Conservation (phyloP, 306 rosid species). For the Crotalaria pallida region DNA sequence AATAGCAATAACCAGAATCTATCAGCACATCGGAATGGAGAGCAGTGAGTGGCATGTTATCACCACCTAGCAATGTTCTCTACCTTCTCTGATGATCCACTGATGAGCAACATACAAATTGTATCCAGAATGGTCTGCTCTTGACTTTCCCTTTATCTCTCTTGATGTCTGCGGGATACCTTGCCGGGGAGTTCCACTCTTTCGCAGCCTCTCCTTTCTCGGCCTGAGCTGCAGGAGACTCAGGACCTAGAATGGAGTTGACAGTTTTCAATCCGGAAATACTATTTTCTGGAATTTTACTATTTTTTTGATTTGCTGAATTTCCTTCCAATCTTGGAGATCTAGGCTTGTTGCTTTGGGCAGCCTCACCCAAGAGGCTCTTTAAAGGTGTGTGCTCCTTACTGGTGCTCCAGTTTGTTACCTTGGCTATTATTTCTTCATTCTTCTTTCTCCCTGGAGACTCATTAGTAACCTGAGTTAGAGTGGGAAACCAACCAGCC, state of each 20-base stretch:
- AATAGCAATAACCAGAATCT: constrained; percentile 16
- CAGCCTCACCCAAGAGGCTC: constrained; percentile 77
- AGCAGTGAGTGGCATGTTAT: not conserved
- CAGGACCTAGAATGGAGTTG: constrained; percentile 45
- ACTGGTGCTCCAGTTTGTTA: constrained; percentile 69
- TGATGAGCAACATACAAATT: constrained; percentile 74
- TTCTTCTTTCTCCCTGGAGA: constrained; percentile 68
- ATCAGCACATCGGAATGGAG: constrained; percentile 10
- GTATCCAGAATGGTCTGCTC: constrained; percentile 81
- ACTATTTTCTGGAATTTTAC: constrained; percentile 23
- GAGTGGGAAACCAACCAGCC: constrained; percentile 82
- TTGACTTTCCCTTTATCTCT: constrained; percentile 69
- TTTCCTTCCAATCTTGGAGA: constrained; percentile 43
- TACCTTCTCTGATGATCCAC: constrained; percentile 44
- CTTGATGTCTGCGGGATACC: constrained; percentile 63
- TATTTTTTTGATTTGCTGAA: constrained; percentile 27
- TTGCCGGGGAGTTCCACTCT: constrained; percentile 91
- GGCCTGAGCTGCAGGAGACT: constrained; percentile 38
- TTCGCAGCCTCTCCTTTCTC: constrained; percentile 37
- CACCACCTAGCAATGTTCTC: constrained; percentile 7
- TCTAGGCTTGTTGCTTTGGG: constrained; percentile 43
- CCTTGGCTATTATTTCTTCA: constrained; percentile 80
- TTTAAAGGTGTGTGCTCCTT: constrained; percentile 79
- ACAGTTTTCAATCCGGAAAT: constrained; percentile 40
- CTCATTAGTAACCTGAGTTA: constrained; percentile 50